Evolutionary conservation across 345 rosid species (phyloP).

Genomic region (Brassica carinata): DNA sequence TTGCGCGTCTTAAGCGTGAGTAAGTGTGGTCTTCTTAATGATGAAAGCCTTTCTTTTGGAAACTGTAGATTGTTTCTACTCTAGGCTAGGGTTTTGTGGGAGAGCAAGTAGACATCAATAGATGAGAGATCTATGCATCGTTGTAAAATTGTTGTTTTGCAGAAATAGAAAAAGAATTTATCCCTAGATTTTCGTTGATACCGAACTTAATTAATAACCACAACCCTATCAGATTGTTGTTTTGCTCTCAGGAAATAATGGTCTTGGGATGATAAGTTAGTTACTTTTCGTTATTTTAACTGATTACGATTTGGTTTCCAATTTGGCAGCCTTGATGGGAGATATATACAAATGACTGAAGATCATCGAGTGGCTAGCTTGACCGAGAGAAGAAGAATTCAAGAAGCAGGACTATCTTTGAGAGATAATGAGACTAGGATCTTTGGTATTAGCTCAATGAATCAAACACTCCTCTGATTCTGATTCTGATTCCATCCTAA

Average conservation of each 20-base stretch:
- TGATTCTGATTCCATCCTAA: not conserved
- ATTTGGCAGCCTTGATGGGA: slow-evolving; percentile 67
- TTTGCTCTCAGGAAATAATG: slow-evolving; percentile 3
- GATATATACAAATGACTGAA: slow-evolving; percentile 79
- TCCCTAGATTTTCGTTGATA: not conserved
- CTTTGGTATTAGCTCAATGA: slow-evolving; percentile 52
- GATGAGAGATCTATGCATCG: slow-evolving; percentile 18
- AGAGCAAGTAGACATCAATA: slow-evolving; percentile 19
- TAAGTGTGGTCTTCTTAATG: slow-evolving; percentile 28
- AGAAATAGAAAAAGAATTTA: slow-evolving; percentile 10
- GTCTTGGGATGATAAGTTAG: not conserved
- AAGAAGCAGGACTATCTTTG: slow-evolving; percentile 65
- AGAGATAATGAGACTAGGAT: slow-evolving; percentile 76
- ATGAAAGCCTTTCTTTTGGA: slow-evolving; percentile 25
- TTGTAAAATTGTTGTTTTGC: not conserved
- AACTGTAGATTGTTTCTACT: slow-evolving; percentile 3
- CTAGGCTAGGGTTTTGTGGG: slow-evolving; percentile 7
- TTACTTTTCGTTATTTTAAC: not conserved
- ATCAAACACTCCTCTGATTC: slow-evolving; percentile 8
- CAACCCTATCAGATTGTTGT: not conserved
- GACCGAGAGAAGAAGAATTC: slow-evolving; percentile 71
- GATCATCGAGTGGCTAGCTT: slow-evolving; percentile 79
- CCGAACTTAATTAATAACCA: not conserved
- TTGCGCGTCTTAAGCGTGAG: slow-evolving; percentile 33
- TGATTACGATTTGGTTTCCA: slow-evolving; percentile 30